These are phyloP conservation scores for Huntiella savannae DNA, from an alignment of 2,329 filamentous ascomycete species.

Conservation along the genomic window DNA sequence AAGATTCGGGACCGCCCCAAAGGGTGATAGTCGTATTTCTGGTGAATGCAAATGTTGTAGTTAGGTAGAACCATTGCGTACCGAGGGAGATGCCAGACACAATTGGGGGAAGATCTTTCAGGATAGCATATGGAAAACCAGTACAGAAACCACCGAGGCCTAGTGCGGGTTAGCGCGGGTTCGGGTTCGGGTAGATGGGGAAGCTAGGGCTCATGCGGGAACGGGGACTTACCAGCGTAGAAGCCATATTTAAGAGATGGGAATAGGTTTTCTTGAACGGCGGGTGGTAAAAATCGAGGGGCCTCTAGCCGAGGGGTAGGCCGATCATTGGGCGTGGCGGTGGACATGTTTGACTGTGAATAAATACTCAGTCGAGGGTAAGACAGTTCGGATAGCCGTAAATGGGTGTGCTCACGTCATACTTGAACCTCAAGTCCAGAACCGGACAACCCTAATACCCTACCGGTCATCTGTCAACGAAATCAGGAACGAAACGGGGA, in stretches of 20 bases:
- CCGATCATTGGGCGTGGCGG: background rate
- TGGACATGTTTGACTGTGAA: background rate
- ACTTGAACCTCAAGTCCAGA: too few relatives aligned
- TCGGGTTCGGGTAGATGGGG: background rate
- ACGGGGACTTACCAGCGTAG: conserved; percentile 4
- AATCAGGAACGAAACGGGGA: too few relatives aligned
- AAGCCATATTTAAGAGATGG: conserved; percentile 7
- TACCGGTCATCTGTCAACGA: too few relatives aligned
- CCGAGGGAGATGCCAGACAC: conserved; percentile 56
- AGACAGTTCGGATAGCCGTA: too few relatives aligned
- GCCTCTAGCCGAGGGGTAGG: conserved; percentile 2
- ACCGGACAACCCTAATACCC: too few relatives aligned
- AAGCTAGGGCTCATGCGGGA: background rate
- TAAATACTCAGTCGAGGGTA: too few relatives aligned
- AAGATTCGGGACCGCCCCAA: conserved; percentile 30
- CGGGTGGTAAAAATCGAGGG: conserved; percentile 9
- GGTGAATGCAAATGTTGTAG: conserved; percentile 27
- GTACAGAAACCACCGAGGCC: conserved; percentile 42
- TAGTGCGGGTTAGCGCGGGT: background rate
- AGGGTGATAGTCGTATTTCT: conserved; percentile 27
- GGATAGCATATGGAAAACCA: conserved; percentile 51
- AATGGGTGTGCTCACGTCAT: too few relatives aligned
- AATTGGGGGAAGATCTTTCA: conserved; percentile 46
- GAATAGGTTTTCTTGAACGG: conserved; percentile 4
- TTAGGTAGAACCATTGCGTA: conserved; percentile 60